phyloP scores from a whole-genome alignment of 2,329 filamentous ascomycete species.

The Trichoderma sp. region DNA sequence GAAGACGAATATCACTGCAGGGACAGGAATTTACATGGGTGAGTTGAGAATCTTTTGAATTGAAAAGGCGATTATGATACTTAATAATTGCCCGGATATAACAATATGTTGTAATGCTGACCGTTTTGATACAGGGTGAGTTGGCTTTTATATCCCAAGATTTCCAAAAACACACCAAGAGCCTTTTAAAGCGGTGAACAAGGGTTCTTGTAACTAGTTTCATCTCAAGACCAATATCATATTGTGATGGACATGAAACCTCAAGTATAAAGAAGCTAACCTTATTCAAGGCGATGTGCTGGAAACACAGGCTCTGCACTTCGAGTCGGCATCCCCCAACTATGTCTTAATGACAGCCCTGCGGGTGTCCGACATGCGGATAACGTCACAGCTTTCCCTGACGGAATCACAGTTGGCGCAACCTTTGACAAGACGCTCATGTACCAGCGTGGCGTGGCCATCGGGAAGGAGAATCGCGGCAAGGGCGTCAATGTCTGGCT shows the following conservation, averaged over 20 bases:
- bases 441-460: constrained; percentile 64
- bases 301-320: constrained; percentile 74
- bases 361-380: constrained; percentile 73
- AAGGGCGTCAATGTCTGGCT: constrained; percentile 74
- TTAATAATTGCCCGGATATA: background rate
- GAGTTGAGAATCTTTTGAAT: constrained; percentile 21
- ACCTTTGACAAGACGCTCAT: constrained; percentile 75
- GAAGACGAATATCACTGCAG: constrained; percentile 75
- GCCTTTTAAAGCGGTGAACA: background rate
- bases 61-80: background rate
- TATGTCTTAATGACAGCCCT: constrained; percentile 72
- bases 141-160: background rate
- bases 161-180: background rate
- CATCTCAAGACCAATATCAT: background rate
- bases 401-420: constrained; percentile 74
- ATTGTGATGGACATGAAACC: too few species aligned
- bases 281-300: constrained; percentile 58
- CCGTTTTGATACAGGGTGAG: constrained; percentile 13
- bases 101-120: background rate
- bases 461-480: constrained; percentile 70
- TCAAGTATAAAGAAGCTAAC: background rate
- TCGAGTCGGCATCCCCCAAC: constrained; percentile 69
- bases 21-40: constrained; percentile 72
- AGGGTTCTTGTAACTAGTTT: background rate
- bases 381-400: constrained; percentile 74